Base-by-base conservation (phyloP, 2,329 filamentous ascomycete genomes). In the Ophiocordyceps camponoti-rufipedis region DNA sequence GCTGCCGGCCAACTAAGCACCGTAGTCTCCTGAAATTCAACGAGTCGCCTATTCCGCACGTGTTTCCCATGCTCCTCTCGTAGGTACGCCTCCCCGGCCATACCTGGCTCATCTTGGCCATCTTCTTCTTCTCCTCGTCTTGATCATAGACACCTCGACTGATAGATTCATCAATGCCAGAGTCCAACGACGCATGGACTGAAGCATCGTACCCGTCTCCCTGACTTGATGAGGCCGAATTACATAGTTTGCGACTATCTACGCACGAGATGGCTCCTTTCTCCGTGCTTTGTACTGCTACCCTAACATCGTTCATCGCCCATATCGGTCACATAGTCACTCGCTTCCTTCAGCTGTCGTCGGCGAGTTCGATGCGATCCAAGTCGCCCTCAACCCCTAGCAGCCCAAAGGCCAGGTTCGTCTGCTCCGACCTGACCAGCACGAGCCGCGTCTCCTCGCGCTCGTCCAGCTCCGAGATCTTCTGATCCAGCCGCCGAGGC, bases 381-480 rank as follows among this genome's bases (percentile, higher is more conserved):
- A 91, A 68, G 59, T 93, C 85, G 47, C 81, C 75, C 55, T 93
- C 83, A n/a, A 85, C 72, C 3, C 77, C 78, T 49, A 94, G 62
- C 47, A 94, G 56, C 1, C 88, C 88, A 58, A 93, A 71, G 1
- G 85, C 86, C 65, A 82, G 87, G 53, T 80, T 78, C 4, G 82
- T 69, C 52, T 77, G 70, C 53, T 83, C 75, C 9, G 69, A 70
- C 51, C 72, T 71, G 42, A 72, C 72, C n/a, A 82, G 64, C 19
- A 80, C 71, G 11, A 88, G 54, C 51, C 65, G 60, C 43, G 55
- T 58, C 40, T 68, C 60, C 45, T 67, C 63, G 4, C 64, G 62
- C 1, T 56, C 58, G 38, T 58, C 61, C 7, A 70, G 57, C 55
- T 72, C 68, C 46, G 65, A 63, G 42, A 79, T 71, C 44, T 67